These are phyloP conservation scores for Fusarium nurragi DNA, from an alignment of 2,329 filamentous ascomycete genomes.

Conservation along the genomic window DNA sequence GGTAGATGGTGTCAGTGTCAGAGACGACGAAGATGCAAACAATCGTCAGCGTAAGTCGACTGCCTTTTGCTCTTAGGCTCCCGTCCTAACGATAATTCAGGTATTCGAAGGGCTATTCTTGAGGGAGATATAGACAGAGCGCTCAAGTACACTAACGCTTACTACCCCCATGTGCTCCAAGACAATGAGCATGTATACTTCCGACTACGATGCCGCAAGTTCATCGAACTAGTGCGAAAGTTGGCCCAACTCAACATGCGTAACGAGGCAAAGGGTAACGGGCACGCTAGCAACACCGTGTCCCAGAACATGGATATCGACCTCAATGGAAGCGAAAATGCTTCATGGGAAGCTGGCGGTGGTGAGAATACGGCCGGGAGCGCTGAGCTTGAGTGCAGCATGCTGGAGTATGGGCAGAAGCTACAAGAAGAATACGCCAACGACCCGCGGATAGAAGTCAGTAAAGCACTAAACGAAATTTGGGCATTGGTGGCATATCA, in stretches of 20 bases:
- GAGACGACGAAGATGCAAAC: conserved; percentile 86
- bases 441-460: conserved; percentile 75
- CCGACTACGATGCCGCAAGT: conserved; percentile 86
- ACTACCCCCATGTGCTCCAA: conserved; percentile 82
- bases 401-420: conserved; percentile 81
- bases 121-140: conserved; percentile 93
- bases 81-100: conserved; percentile 56
- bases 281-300: conserved; percentile 52
- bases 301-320: conserved; percentile 66
- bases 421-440: conserved; percentile 80
- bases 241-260: conserved; percentile 71
- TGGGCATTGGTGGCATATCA: conserved; percentile 89
- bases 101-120: conserved; percentile 85
- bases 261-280: conserved; percentile 56
- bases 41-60: conserved; percentile 78
- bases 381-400: conserved; percentile 69
- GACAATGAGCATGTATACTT: conserved; percentile 89
- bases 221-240: conserved; percentile 90
- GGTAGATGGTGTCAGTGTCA: conserved; percentile 71
- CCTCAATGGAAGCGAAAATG: conserved; percentile 56
- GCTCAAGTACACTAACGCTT: conserved; percentile 79
- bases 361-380: conserved; percentile 48
- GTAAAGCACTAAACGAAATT: conserved; percentile 80
- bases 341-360: conserved; percentile 60
- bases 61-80: not conserved